Evolutionary conservation across 2,329 filamentous ascomycete genomes (phyloP).

Genomic region (Celoporthe dispersa): DNA sequence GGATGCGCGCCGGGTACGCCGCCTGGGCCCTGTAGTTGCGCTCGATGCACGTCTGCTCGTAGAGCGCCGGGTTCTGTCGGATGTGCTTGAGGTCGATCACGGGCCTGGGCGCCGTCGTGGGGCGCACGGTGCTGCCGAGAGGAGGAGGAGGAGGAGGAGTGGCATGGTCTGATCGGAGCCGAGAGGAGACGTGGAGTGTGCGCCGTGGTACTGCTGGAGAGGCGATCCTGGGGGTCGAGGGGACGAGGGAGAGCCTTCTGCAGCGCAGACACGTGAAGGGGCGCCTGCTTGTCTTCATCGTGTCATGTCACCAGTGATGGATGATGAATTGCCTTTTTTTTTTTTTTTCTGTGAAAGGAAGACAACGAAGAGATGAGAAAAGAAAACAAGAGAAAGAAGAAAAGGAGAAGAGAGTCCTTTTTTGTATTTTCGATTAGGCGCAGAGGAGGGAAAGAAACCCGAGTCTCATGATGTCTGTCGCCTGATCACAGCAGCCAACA

Average conservation of each 20-base stretch:
- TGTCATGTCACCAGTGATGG: not conserved
- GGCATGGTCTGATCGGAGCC: constrained; percentile 27
- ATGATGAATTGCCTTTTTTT: not conserved
- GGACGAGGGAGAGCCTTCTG: not conserved
- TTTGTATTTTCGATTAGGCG: not conserved
- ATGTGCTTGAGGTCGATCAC: constrained; percentile 87
- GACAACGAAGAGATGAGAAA: not conserved
- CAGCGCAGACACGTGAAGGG: constrained; percentile 31
- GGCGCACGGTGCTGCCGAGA: constrained; percentile 44
- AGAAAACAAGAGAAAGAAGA: not conserved
- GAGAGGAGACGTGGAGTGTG: constrained; percentile 23
- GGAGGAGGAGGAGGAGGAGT: constrained; percentile 5
- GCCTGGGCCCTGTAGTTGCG: constrained; percentile 75
- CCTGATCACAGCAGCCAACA: not conserved
- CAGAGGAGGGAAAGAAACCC: not conserved
- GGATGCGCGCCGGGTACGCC: constrained; percentile 60
- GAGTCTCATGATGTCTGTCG: not conserved
- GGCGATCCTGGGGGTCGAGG: not conserved
- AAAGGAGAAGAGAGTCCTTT: not conserved
- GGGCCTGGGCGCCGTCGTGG: constrained; percentile 77
- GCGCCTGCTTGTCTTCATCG: constrained; percentile 27
- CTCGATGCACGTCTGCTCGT: constrained; percentile 81
- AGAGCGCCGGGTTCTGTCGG: constrained; percentile 78
- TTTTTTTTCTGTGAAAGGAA: not conserved
- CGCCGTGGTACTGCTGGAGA: constrained; percentile 3